Base-by-base conservation (phyloP, 768 basidiomycete species). In the Termitomyces sp. region DNA sequence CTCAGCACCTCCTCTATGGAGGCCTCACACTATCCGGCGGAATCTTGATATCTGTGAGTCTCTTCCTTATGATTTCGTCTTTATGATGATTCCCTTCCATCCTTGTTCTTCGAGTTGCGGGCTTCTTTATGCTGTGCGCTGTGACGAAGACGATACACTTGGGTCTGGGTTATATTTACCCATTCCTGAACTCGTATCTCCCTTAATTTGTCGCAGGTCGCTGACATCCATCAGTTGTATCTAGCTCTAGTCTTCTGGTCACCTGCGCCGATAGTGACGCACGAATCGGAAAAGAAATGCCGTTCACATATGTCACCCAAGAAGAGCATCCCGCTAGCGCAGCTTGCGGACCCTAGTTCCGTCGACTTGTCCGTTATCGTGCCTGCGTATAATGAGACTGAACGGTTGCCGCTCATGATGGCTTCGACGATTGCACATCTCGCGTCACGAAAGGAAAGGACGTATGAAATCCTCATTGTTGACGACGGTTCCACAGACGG, bases 81-180 rank as follows among this genome's bases (percentile, higher is more conserved):
- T 22, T 22, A 66, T 72, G 89, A 90, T 89, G 86, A 74, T 63
- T 75, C 76, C 74, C 56, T 70, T 82, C 90, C 90, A 92, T 92
- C 90, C 90, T 92, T 92, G 90, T 92, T 92, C 90, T 92, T 88
- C 77, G 90, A 92, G 86, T 76, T 68, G 65, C 72, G 85, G 85
- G 90, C 78, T 72, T 62, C 73, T 64, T 65, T 52, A 63, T 61
- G 65, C 58, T 69, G 68, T 67, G 79, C 88, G 89, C 81, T 77
- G 75, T 67, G 74, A 74, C 79, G 71, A 80, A 63, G 90, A 88
- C 85, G 90, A 88, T 66, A 77, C 59, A 58, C 57, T 60, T 66
- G 76, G 86, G 82, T 80, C 76, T 71, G 77, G 79, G 73, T 67
- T 57, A 57, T 60, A 63, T 57, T 57, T 60, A 63, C 71, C 74